Percentiles rank a stretch among this genome's conserved stretches.
Evolutionary conservation across 140 eudicot species (phyloP).

Genomic region (Flaveria floridana): DNA sequence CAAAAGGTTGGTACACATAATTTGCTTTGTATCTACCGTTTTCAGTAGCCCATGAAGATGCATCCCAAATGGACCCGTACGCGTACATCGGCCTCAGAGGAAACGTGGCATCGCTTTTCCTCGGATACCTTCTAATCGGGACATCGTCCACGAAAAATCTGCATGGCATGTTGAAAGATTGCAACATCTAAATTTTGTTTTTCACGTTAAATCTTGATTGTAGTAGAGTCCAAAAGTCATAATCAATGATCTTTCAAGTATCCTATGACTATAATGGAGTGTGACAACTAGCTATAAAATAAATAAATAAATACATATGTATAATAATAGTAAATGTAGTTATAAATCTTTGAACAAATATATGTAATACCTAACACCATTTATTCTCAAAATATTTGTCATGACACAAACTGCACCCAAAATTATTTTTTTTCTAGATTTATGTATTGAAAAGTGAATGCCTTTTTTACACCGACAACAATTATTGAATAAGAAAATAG

Average conservation of each 20-base stretch:
- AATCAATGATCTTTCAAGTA: background rate
- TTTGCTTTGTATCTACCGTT: constrained; percentile 64
- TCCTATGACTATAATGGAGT: constrained; percentile 10
- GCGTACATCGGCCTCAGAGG: constrained; percentile 69
- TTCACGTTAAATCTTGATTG: background rate
- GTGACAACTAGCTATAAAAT: background rate
- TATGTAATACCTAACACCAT: constrained; percentile 6
- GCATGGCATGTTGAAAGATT: constrained; percentile 24
- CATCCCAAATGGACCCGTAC: constrained; percentile 87
- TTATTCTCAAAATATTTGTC: background rate
- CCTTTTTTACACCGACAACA: constrained; percentile 8
- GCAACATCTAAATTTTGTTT: background rate
- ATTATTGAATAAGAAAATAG: background rate
- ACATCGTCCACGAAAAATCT: constrained; percentile 79
- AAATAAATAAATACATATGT: background rate
- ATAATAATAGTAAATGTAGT: background rate
- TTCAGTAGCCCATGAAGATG: constrained; percentile 87
- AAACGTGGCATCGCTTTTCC: constrained; percentile 57
- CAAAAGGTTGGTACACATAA: constrained; percentile 64
- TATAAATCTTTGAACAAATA: background rate
- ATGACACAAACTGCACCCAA: too few species aligned
- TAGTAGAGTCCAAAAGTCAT: constrained; percentile 19
- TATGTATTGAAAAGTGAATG: background rate
- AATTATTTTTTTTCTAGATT: background rate
- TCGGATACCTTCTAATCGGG: constrained; percentile 72